Conservation (phyloP, 192 early-diverging fungal genomes). For the Obelidium mucronatum region DNA sequence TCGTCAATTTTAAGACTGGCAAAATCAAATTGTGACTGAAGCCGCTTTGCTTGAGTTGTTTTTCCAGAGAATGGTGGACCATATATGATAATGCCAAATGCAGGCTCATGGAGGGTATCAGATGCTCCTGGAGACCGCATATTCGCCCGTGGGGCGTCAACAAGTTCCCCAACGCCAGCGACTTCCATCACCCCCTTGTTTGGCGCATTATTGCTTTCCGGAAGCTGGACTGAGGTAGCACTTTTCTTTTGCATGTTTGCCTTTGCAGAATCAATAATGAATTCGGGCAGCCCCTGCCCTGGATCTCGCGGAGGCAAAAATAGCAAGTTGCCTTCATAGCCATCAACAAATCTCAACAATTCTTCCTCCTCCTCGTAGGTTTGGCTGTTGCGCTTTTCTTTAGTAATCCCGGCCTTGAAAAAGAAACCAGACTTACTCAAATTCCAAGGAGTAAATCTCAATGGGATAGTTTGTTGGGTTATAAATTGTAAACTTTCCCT, state of each 20-base stretch:
- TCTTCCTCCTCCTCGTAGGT: conserved; percentile 61
- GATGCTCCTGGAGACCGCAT: not conserved
- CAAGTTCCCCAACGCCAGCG: conserved; percentile 48
- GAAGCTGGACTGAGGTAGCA: not conserved
- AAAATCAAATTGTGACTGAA: conserved; percentile 42
- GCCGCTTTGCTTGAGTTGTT: conserved; percentile 49
- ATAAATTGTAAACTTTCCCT: conserved; percentile 47
- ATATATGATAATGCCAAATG: conserved; percentile 52
- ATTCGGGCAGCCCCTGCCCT: conserved; percentile 49
- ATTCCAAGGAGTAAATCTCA: conserved; percentile 63
- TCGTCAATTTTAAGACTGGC: conserved; percentile 57
- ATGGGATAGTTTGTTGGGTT: conserved; percentile 59
- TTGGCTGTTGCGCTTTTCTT: too few relatives aligned
- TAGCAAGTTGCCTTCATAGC: conserved; percentile 46
- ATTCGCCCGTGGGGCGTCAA: conserved; percentile 34
- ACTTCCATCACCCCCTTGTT: too few relatives aligned
- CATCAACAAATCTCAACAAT: conserved; percentile 48
- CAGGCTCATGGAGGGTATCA: conserved; percentile 22
- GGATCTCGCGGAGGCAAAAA: conserved; percentile 57
- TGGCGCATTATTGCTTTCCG: conserved; percentile 15
- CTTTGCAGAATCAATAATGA: conserved; percentile 43
- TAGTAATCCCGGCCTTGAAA: too few relatives aligned
- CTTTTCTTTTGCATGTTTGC: conserved; percentile 38
- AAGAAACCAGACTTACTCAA: too few relatives aligned
- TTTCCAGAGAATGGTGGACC: conserved; percentile 65